A percentile compares a stretch with the other conserved stretches of the same genome.
Conservation (phyloP, 306 rosid species). For the Prunus fruticosa region DNA sequence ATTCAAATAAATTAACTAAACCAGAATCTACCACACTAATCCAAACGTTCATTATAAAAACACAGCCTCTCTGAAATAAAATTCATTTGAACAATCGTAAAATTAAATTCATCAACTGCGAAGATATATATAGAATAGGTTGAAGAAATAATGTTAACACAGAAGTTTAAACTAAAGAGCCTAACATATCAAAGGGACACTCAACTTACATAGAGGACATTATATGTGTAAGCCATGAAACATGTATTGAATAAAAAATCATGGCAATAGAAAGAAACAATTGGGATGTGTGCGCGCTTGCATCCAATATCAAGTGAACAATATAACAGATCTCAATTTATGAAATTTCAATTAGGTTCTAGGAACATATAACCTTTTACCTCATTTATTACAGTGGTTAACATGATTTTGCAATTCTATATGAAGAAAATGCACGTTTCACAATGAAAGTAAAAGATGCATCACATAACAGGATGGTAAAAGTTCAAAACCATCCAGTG, state of each 20-base stretch:
- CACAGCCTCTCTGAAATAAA: neutral
- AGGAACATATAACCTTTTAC: neutral
- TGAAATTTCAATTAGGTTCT: no score
- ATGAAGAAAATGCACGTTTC: neutral
- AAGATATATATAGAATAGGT: neutral
- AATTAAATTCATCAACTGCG: neutral
- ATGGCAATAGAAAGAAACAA: no score
- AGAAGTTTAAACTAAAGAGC: neutral
- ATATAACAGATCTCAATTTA: no score
- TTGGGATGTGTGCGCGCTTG: neutral
- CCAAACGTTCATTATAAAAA: neutral
- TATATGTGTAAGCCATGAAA: no score
- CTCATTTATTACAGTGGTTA: neutral
- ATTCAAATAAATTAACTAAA: neutral
- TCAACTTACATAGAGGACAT: no score
- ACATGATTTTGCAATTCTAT: neutral
- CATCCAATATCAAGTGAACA: neutral
- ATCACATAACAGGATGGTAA: neutral
- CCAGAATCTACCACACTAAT: neutral
- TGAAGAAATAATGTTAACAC: neutral
- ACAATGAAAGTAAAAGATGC: neutral
- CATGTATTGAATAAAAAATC: no score
- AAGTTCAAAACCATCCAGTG: neutral
- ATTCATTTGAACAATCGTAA: neutral
- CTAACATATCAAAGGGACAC: neutral